Evolutionary conservation across 441 rosid species (phyloP), one percentile per base, ranked within the genome.

Genomic region (Erysimum pusillum): DNA sequence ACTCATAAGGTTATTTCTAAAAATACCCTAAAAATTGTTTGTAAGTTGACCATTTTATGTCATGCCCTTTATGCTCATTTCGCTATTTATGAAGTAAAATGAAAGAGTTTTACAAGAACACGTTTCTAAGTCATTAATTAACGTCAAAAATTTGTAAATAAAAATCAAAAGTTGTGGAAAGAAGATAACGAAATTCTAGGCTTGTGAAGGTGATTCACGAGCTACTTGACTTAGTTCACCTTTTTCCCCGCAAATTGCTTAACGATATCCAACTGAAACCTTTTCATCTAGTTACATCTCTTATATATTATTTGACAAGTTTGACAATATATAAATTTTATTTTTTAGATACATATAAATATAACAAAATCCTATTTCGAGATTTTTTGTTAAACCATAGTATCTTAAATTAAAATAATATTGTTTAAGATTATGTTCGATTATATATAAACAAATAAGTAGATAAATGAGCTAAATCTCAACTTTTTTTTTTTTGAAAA

Each of bases 111-210:
- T 10, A 28, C 63, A 56, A 54, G 31, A 69, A 56, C 53, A 54
- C 63, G 73, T 69, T 56, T 56, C 73, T 28, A 52, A 36, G 45
- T 67, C 46, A 67, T 35, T 14, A 35, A 51, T 17, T 53, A 25
- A 25, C 15, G 4, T 34, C 18, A n/a, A 15, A 8, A 32, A 62
- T 13, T 25, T 12, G 36, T 5, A 62, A 20, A 39, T 41, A 62
- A 62, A 62, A 41, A 44, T 48, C 8, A 46, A 34, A 67, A 12
- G 71, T 20, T 53, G 39, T 25, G 11, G 31, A 41, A 68, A 52
- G 52, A 54, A 25, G 73, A 54, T 53, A 68, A 54, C 11, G 63
- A 68, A 54, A 68, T 53, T 68, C 62, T 68, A 68, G 73, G 41
- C 63, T 25, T 68, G 39, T 54, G 52, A 68, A 56, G 20, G 22